Percentiles rank a stretch among this genome's conserved stretches.
phyloP scores from a whole-genome alignment of 2,329 filamentous ascomycete species.

The Penicillium vulpinum region DNA sequence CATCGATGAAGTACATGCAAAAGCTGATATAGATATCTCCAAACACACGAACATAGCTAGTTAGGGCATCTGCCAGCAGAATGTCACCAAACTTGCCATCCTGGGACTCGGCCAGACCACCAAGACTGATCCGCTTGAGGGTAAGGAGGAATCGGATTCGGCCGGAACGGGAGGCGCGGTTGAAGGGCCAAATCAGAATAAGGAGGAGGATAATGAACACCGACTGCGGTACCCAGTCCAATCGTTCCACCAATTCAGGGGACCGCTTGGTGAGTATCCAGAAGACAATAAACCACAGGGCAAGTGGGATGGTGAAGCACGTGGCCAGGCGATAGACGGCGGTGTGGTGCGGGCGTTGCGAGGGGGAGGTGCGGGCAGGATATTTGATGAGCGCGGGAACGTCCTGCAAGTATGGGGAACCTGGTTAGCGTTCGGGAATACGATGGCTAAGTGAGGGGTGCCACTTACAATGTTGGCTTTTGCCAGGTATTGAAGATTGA shows the following conservation, averaged over 20 bases:
- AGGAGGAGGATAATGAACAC: slow-evolving; percentile 73
- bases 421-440: slow-evolving; percentile 5
- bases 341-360: slow-evolving; percentile 72
- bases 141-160: slow-evolving; percentile 74
- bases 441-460: slow-evolving; percentile 8
- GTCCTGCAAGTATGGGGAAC: slow-evolving; percentile 54
- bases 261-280: slow-evolving; percentile 76
- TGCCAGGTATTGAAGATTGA: slow-evolving; percentile 85
- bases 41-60: slow-evolving; percentile 89
- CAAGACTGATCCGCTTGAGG: slow-evolving; percentile 75
- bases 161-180: slow-evolving; percentile 67
- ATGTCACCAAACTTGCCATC: slow-evolving; percentile 96
- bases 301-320: slow-evolving; percentile 70
- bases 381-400: slow-evolving; percentile 85
- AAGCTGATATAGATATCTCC: slow-evolving; percentile 84
- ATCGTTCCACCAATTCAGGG: slow-evolving; percentile 67
- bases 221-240: slow-evolving; percentile 82
- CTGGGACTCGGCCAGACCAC: slow-evolving; percentile 79
- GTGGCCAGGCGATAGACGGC: slow-evolving; percentile 85
- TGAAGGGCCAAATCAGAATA: slow-evolving; percentile 71
- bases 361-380: slow-evolving; percentile 68
- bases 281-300: slow-evolving; percentile 73
- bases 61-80: slow-evolving; percentile 87
- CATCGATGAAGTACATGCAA: slow-evolving; percentile 82
- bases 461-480: slow-evolving; percentile 68